Evolutionary conservation across 768 basidiomycete species (phyloP), one percentile per base, ranked within the genome.

Genomic region (Pisolithus albus): DNA sequence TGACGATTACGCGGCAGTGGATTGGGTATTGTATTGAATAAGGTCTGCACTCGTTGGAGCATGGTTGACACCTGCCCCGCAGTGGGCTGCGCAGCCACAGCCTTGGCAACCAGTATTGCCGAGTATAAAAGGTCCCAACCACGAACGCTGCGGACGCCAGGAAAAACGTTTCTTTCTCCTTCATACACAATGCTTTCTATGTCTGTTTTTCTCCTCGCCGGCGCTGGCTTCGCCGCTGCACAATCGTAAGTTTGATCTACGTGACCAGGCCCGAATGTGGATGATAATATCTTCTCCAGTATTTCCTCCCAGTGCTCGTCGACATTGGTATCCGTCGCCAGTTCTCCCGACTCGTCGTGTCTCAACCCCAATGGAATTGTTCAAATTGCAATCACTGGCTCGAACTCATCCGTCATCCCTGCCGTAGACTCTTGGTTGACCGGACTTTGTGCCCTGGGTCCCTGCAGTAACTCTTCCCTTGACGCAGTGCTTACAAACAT

Each of bases 401-500:
- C 65, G 3, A 55, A 51, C 21, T 61, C 65, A 11, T 75, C 74
- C 0, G 38, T 76, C 47, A 59, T 76, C 32, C 55, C 64, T 1
- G 66, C 80, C 11, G 57, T 88, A 50, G 70, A 84, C 65, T 74
- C 48, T 38, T 90, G 87, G 87, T 65, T 87, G 45, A 72, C 66
- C 0, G 77, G 76, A 44, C 36, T 84, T 47, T 87, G 86, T 62
- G 56, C 72, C 16, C 67, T 69, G 43, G 67, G 67, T 3, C 63
- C 78, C 8, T 88, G 86, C 63, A 77, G 71, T 57, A 84, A 88
- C 54, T 67, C 66, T 18, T 81, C 84, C 0, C 71, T 90, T 9
- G 65, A 81, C 18, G 59, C 70, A 1, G 70, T 87, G 42, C 76
- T 81, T 7, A 59, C 70, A 28, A 82, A 80, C 58, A 48, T 85